Base-by-base conservation (phyloP, 768 basidiomycete genomes). In the Glaciozyma martinii region DNA sequence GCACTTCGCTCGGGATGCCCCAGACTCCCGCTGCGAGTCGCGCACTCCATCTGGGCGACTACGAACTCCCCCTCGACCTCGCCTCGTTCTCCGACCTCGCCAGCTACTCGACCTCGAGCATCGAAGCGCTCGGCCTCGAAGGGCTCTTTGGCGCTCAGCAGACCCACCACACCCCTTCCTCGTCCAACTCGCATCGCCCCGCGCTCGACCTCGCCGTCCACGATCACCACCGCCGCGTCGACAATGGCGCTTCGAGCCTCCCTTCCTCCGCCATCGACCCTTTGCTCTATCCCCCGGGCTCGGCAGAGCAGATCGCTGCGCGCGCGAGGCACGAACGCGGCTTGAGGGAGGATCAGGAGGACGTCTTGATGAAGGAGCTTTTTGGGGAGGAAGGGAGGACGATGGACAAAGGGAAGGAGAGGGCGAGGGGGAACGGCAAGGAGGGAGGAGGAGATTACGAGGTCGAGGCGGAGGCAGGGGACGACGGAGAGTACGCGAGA, bases 21-120 rank as follows among this genome's bases (percentile, higher is more conserved):
- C 37, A 13, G 37, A 40, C 37, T 8, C 37, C 37, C 37, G 37
- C 37, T 13, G 37, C 37, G 37, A 40, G 37, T 13, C 37, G 32
- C 15, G 8, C n/a, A 16, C 59, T 60, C 29, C 19, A 23, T 2
- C 13, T 52, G 9, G 63, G 30, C 43, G 60, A 65, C 52, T 68
- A 52, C 58, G 50, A 52, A 33, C n/a, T 67, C 46, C 59, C 63
- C 30, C 55, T 68, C 46, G 63, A 59, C 52, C 32, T 55, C 53
- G 29, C 53, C 30, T 27, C 29, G 30, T 30, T 55, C 18, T 23
- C 53, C 18, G 16, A 13, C 5, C 32, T 32, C 30, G 21, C 53
- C 32, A 16, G 67, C 58, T 33, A 18, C 53, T 65, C 56, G 46
- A 61, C 46, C 23, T 27, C 56, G 30, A 23, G 37, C 43, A 60